Base-by-base conservation (phyloP, 306 rosid genomes). In the Astragalus membranaceus region DNA sequence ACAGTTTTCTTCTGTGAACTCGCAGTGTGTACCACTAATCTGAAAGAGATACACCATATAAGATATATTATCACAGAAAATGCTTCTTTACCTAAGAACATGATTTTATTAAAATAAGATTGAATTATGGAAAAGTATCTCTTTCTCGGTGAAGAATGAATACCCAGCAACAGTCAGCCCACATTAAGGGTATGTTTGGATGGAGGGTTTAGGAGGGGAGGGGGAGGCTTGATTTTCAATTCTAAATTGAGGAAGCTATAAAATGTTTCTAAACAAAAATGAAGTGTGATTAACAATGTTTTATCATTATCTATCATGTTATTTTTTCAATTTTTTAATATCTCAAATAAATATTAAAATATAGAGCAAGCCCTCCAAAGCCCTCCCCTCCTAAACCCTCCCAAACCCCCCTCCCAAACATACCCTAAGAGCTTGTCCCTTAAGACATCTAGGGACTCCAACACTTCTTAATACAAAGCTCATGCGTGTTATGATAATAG, bases 11-110 rank as follows among this genome's bases (percentile, higher is more conserved):
- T 83, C 10, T 16, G 84, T 53, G 84, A 54, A 14, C 73, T 64
- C 70, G 11, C 58, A 59, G 78, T 53, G 50, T 73, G 80, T 69
- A 71, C 80, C 78, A 73, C 64, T 75, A 78, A 61, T 60, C 96
- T 89, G 85, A 70, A 81, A 53, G 46, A 73, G 64, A 53, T 50
- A 64, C 36, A 67, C 4, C 58, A 59, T 52, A 13, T 62, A 54
- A 55, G 71, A 68, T 70, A 72, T 39, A 70, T 57, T 9, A 59
- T 77, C 36, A 81, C n/a, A 61, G 48, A 69, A 77, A 77, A 51
- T 46, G 23, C 49, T 68, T 70, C 56, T 65, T 53, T 32, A 49
- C 10, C 33, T 48, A 63, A 36, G 15, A 37, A 29, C 67, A 48
- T 58, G 30, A 26, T 73, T 73, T 11, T 48, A 29, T 39, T 15